Evolutionary conservation across 2,329 filamentous ascomycete genomes (phyloP).

Genomic region (Pseudogymnoascus sp.): DNA sequence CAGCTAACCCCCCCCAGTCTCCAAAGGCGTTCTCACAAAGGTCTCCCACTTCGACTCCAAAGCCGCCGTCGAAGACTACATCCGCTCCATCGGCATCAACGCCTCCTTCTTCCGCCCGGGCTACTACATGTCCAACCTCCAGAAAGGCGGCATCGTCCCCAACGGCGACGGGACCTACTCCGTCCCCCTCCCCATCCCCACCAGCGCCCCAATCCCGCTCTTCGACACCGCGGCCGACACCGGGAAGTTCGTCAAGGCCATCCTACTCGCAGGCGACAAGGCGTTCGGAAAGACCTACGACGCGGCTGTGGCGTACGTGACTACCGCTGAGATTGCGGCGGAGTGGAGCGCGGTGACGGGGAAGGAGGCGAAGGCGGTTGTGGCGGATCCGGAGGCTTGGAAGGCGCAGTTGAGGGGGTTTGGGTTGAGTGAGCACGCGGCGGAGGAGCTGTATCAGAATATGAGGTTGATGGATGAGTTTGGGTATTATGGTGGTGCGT

Average conservation of each 20-base stretch:
- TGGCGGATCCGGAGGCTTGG: conserved; percentile 39
- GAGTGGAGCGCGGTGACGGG: conserved; percentile 38
- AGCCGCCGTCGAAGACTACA: conserved; percentile 33
- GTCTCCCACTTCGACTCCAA: conserved; percentile 38
- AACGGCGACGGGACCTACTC: conserved; percentile 28
- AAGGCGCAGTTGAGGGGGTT: conserved; percentile 31
- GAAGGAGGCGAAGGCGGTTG: conserved; percentile 32
- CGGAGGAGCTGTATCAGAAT: conserved; percentile 48
- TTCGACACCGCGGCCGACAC: conserved; percentile 32
- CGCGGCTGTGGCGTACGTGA: conserved; percentile 39
- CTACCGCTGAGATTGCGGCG: conserved; percentile 35
- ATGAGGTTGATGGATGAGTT: conserved; percentile 45
- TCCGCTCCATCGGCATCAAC: conserved; percentile 35
- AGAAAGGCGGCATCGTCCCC: conserved; percentile 17
- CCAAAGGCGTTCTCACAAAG: conserved; percentile 36
- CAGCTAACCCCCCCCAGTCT: conserved; percentile 28
- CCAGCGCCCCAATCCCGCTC: conserved; percentile 31
- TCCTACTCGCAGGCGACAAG: conserved; percentile 31
- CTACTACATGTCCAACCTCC: conserved; percentile 47
- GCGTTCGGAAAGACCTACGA: conserved; percentile 39
- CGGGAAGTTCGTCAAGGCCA: conserved; percentile 32
- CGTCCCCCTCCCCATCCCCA: conserved; percentile 24
- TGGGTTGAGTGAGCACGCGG: conserved; percentile 37
- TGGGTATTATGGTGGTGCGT: conserved; percentile 46
- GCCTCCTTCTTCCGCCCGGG: conserved; percentile 45